Conservation (phyloP, 306 rosid genomes). For the Cucurbita argyrosperma region DNA sequence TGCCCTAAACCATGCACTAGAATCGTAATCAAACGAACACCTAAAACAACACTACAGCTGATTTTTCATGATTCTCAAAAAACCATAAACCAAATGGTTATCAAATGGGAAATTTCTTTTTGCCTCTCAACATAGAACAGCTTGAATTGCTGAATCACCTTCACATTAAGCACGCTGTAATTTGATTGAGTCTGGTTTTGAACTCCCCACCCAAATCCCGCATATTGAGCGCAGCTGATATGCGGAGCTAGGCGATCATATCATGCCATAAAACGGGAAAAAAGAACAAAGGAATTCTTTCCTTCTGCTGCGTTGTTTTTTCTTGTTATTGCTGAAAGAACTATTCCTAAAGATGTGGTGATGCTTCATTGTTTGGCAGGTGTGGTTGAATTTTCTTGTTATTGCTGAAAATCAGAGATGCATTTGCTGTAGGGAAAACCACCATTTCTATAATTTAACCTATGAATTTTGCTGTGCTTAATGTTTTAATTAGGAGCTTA, state of each 20-base stretch:
- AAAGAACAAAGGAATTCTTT: background rate
- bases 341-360: background rate
- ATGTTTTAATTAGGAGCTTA: background rate
- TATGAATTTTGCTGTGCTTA: constrained; percentile 5
- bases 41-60: background rate
- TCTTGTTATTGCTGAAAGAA: background rate
- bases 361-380: constrained; percentile 5
- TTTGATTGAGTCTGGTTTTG: background rate
- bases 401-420: background rate
- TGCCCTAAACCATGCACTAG: background rate
- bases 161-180: background rate
- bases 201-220: background rate
- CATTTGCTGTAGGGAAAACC: background rate
- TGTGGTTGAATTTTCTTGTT: background rate
- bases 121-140: background rate
- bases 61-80: too few species aligned
- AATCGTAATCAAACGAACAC: background rate
- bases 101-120: background rate
- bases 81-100: too few species aligned
- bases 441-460: background rate
- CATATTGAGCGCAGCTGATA: too few species aligned
- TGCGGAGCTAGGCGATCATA: too few species aligned
- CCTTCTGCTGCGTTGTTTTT: background rate
- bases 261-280: background rate
- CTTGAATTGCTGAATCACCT: background rate